phyloP scores from a whole-genome alignment of 78 protist species.

The Paratrimastix pyriformis region DNA sequence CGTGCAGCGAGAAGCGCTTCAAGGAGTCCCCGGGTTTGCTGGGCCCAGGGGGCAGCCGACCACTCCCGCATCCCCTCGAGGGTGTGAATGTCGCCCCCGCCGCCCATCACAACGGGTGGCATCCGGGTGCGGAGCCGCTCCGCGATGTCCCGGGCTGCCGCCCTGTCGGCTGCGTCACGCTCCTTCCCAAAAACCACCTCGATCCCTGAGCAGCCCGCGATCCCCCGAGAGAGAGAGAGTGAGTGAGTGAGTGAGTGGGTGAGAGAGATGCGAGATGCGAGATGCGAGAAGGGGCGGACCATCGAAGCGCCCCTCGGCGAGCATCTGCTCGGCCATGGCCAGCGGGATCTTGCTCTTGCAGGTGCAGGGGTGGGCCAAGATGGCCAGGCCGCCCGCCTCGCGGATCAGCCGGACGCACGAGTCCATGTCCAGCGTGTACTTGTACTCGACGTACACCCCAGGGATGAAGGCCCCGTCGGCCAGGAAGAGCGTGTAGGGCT shows the following conservation, averaged over 20 bases:
- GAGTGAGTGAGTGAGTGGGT: neutral
- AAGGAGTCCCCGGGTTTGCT: too few species aligned
- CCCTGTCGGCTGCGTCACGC: neutral
- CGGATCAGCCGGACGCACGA: neutral
- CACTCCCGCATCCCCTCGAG: neutral
- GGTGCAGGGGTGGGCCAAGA: constrained; percentile 4
- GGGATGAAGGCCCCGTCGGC: neutral
- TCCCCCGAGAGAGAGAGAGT: too few species aligned
- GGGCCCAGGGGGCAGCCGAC: too few species aligned
- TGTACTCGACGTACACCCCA: neutral
- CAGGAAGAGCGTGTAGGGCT: neutral
- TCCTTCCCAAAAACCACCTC: too few species aligned
- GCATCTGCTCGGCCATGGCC: neutral
- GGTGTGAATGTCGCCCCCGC: constrained; percentile 7
- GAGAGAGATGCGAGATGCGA: neutral
- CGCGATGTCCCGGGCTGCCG: neutral
- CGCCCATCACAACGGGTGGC: neutral
- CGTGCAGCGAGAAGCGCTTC: too few species aligned
- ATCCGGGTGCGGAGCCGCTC: neutral
- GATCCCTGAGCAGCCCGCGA: too few species aligned
- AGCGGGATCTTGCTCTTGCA: neutral
- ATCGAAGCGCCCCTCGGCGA: neutral
- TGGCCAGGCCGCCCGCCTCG: constrained; percentile 19
- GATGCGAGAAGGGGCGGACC: neutral
- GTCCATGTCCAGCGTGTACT: neutral